Evolutionary conservation across 495 filamentous ascomycete genomes (phyloP).

Genomic region (Neurospora sp.): DNA sequence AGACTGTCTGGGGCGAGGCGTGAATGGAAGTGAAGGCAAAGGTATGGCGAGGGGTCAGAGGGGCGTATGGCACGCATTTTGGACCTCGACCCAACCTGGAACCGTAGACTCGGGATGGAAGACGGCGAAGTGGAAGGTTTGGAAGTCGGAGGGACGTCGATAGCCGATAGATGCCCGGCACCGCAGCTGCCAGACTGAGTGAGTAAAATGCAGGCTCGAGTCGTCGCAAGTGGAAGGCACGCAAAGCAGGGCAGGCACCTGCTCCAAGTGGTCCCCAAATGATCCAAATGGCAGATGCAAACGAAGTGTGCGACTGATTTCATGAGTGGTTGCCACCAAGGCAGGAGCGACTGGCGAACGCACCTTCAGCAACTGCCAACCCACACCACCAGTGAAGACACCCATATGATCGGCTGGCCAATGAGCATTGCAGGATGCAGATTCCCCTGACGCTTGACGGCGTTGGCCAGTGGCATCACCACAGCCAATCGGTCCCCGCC

Average conservation of each 20-base stretch:
- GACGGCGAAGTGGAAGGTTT: neutral
- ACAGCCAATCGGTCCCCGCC: conserved; percentile 3
- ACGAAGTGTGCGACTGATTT: neutral
- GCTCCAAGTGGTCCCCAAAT: neutral
- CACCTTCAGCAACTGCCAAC: neutral
- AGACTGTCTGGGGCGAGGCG: neutral
- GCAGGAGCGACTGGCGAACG: neutral
- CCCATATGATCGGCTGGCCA: conserved; percentile 1
- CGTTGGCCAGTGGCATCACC: neutral
- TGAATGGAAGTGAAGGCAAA: neutral
- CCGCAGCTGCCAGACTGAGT: neutral
- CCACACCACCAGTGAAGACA: neutral
- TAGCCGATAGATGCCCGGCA: neutral
- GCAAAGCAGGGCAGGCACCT: neutral
- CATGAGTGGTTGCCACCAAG: neutral
- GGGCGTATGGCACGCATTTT: neutral
- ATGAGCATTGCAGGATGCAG: neutral
- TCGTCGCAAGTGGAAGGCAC: neutral
- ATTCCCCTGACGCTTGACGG: neutral
- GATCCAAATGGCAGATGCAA: neutral
- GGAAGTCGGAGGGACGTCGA: neutral
- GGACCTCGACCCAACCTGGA: neutral
- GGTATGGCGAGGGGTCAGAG: neutral
- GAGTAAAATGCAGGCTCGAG: neutral
- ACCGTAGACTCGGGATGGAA: neutral